Evolutionary conservation across 176 grass and related monocot species (phyloP).

Genomic region (Typha latifolia): DNA sequence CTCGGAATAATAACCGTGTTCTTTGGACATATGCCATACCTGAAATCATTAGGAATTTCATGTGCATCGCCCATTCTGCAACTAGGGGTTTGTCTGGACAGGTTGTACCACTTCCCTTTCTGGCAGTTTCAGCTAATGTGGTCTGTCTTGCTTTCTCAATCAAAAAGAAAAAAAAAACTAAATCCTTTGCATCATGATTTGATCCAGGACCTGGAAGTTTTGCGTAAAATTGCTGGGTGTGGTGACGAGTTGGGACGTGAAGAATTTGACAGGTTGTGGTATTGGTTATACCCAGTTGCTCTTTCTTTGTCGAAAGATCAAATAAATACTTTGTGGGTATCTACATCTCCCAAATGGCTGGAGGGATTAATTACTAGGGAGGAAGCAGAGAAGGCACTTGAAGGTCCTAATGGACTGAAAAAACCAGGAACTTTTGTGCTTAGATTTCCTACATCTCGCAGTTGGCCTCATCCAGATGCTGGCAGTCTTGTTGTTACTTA

Average conservation of each 20-base stretch:
- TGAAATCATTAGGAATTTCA: conserved; percentile 69
- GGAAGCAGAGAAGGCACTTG: conserved; percentile 58
- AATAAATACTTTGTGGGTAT: conserved; percentile 65
- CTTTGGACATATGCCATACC: conserved; percentile 66
- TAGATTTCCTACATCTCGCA: conserved; percentile 75
- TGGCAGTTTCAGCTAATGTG: not conserved
- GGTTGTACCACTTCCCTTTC: conserved; percentile 37
- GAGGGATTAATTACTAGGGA: conserved; percentile 76
- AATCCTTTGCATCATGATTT: not conserved
- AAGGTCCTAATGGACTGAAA: conserved; percentile 30
- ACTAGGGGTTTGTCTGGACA: conserved; percentile 58
- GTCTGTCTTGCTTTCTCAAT: no score
- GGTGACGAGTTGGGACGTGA: conserved; percentile 53
- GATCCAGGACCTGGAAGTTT: conserved; percentile 71
- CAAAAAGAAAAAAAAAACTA: not conserved
- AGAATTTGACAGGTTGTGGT: conserved; percentile 82
- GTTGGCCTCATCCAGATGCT: conserved; percentile 93
- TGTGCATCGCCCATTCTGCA: conserved; percentile 39
- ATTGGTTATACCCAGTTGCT: conserved; percentile 92
- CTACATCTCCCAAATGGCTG: conserved; percentile 61
- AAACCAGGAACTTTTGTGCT: conserved; percentile 67
- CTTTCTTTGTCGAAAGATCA: conserved; percentile 49
- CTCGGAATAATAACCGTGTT: conserved; percentile 57
- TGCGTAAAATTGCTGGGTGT: conserved; percentile 60
- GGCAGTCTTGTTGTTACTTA: conserved; percentile 69